A percentile compares a stretch with the other conserved stretches of the same genome.
Evolutionary conservation across 768 basidiomycete genomes (phyloP).

Genomic region (Strobilomyces dryophilus): DNA sequence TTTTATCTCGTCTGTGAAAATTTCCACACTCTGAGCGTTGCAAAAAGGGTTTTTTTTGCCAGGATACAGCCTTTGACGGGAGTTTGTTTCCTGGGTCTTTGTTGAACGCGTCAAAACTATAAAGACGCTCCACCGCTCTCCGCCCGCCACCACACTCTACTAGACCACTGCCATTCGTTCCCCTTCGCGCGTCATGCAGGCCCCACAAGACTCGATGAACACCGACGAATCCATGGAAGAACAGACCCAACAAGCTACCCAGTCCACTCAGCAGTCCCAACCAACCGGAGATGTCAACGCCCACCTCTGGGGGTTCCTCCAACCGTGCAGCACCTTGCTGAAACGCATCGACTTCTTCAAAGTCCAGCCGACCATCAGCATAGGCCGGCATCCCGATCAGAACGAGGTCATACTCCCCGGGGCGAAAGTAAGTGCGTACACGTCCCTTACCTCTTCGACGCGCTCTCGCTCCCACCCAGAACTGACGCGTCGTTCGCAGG

Average conservation of each 20-base stretch:
- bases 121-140: slow-evolving; percentile 11
- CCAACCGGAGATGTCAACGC: slow-evolving; percentile 14
- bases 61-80: slow-evolving; percentile 14
- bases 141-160: neutral
- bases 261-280: slow-evolving; percentile 36
- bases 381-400: slow-evolving; percentile 49
- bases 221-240: slow-evolving; percentile 29
- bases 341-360: slow-evolving; percentile 62
- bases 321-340: slow-evolving; percentile 53
- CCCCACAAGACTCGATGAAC: slow-evolving; percentile 19
- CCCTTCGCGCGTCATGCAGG: slow-evolving; percentile 11
- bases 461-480: slow-evolving; percentile 12
- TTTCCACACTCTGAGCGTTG: neutral
- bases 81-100: slow-evolving; percentile 16
- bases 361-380: slow-evolving; percentile 40
- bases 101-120: slow-evolving; percentile 18
- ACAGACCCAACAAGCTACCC: slow-evolving; percentile 38
- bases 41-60: slow-evolving; percentile 5
- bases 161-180: neutral
- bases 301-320: slow-evolving; percentile 68
- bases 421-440: slow-evolving; percentile 65
- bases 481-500: slow-evolving; percentile 34
- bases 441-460: slow-evolving; percentile 2
- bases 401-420: slow-evolving; percentile 61
- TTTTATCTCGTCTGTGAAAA: slow-evolving; percentile 1